phyloP scores from a whole-genome alignment of 805 yeast genomes.

The Ogataea nakhonphanomensis region DNA sequence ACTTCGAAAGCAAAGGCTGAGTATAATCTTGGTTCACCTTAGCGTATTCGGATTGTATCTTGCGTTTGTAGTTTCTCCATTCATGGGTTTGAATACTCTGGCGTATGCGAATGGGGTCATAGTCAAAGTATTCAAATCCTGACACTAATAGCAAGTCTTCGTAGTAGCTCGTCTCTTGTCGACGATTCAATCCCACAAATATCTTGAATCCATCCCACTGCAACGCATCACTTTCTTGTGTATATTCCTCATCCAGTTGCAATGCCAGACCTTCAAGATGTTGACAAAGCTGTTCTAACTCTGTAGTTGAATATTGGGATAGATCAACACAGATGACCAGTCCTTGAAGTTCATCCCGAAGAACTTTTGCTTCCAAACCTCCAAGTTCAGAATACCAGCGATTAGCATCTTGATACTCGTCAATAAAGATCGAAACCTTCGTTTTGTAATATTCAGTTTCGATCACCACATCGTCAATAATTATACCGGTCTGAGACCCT shows the following conservation, averaged over 20 bases:
- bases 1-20: not conserved
- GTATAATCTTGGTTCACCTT: not conserved
- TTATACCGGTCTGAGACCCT: not conserved
- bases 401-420: slow-evolving; percentile 33
- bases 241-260: slow-evolving; percentile 23
- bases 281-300: slow-evolving; percentile 13
- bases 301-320: not conserved
- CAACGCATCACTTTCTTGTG: slow-evolving; percentile 18
- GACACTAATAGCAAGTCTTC: slow-evolving; percentile 9
- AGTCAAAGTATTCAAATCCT: slow-evolving; percentile 44
- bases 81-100: slow-evolving; percentile 43
- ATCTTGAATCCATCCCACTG: slow-evolving; percentile 37
- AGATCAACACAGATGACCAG: slow-evolving; percentile 40
- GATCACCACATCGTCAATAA: slow-evolving; percentile 20
- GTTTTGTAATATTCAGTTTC: slow-evolving; percentile 29
- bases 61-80: slow-evolving; percentile 35
- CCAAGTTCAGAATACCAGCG: slow-evolving; percentile 41
- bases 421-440: slow-evolving; percentile 28
- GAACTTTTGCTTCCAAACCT: slow-evolving; percentile 36
- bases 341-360: slow-evolving; percentile 47
- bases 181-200: slow-evolving; percentile 32
- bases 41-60: not conserved
- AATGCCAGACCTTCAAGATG: slow-evolving; percentile 21
- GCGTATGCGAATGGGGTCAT: slow-evolving; percentile 31
- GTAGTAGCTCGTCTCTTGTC: not conserved